Percentiles rank a stretch among this genome's conserved stretches.
phyloP scores from a whole-genome alignment of 2,329 filamentous ascomycete genomes.

The Botrytis squamosa region DNA sequence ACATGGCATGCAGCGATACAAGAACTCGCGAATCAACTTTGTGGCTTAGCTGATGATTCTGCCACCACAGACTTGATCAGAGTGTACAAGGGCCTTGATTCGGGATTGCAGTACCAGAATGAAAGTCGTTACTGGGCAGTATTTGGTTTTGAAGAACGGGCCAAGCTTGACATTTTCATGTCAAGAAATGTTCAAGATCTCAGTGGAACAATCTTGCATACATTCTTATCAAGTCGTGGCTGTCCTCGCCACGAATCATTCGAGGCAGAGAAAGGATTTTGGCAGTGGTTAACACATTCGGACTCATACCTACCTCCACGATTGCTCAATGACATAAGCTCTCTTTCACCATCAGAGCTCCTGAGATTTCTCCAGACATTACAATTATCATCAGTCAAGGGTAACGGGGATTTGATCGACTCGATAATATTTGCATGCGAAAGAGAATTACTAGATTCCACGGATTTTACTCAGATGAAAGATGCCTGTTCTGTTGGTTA shows the following conservation, averaged over 20 bases:
- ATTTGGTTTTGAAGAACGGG: slow-evolving; percentile 29
- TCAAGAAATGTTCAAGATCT: slow-evolving; percentile 40
- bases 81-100: slow-evolving; percentile 42
- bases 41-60: slow-evolving; percentile 14
- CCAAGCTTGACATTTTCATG: slow-evolving; percentile 41
- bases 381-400: slow-evolving; percentile 4
- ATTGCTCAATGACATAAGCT: slow-evolving; percentile 44
- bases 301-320: slow-evolving; percentile 38
- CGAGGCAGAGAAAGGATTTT: slow-evolving; percentile 42
- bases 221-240: slow-evolving; percentile 43
- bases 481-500: slow-evolving; percentile 43
- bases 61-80: slow-evolving; percentile 37
- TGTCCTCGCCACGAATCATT: slow-evolving; percentile 40
- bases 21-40: slow-evolving; percentile 28
- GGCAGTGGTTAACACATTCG: slow-evolving; percentile 39
- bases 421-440: slow-evolving; percentile 15
- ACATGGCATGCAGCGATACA: slow-evolving; percentile 28
- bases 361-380: slow-evolving; percentile 19
- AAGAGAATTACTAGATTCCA: slow-evolving; percentile 17
- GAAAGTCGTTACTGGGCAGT: slow-evolving; percentile 42
- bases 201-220: slow-evolving; percentile 40
- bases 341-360: slow-evolving; percentile 40
- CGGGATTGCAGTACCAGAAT: slow-evolving; percentile 40
- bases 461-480: slow-evolving; percentile 41
- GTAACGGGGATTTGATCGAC: not conserved